These are phyloP conservation scores for Boletus vermiculosoides DNA, from an alignment of 768 basidiomycete genomes.

Conservation along the genomic window DNA sequence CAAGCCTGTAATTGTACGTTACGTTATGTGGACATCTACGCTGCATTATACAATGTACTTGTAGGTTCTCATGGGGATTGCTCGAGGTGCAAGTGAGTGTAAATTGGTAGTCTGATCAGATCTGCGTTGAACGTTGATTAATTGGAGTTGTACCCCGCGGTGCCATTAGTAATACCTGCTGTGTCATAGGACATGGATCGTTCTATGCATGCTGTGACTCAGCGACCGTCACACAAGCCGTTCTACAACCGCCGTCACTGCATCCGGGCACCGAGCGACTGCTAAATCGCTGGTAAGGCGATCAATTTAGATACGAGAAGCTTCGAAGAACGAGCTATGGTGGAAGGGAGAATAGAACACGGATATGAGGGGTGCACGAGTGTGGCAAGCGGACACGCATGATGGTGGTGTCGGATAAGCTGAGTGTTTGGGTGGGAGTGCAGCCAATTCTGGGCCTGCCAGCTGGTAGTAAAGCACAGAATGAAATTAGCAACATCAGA, in stretches of 20 bases:
- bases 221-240: constrained; percentile 1
- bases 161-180: not conserved
- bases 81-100: not conserved
- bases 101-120: not conserved
- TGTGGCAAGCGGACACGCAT: not conserved
- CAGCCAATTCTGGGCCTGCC: constrained; percentile 9
- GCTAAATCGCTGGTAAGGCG: not conserved
- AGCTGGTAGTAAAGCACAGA: constrained; percentile 5
- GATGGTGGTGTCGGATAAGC: not conserved
- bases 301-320: constrained; percentile 2
- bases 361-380: constrained; percentile 20
- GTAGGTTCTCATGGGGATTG: not conserved
- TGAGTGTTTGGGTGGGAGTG: not conserved
- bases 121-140: constrained; percentile 1
- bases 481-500: constrained; percentile 23
- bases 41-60: constrained; percentile 10
- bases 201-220: constrained; percentile 8
- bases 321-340: constrained; percentile 5
- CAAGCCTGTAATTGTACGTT: constrained; percentile 18
- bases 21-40: constrained; percentile 15
- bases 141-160: not conserved
- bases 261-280: constrained; percentile 1
- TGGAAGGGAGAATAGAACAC: not conserved
- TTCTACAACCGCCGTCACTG: constrained; percentile 16
- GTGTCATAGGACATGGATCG: not conserved